A percentile compares a stretch with the other conserved stretches of the same genome.
Conservation (phyloP, 495 filamentous ascomycete species). For the Neohortaea acidophila region DNA sequence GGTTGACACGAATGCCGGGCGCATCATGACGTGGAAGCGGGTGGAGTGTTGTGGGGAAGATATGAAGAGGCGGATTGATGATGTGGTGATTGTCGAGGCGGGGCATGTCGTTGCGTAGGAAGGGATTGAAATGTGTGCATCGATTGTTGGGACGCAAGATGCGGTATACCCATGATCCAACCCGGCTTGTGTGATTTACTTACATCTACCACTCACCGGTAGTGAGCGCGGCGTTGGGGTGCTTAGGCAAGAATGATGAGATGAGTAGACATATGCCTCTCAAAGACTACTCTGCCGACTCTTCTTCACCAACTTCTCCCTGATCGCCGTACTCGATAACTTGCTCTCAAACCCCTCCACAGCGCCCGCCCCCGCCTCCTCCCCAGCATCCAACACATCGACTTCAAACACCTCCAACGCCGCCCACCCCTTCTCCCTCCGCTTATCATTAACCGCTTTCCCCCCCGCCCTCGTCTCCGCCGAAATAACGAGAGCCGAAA, state of each 20-base stretch:
- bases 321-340: slow-evolving; percentile 53
- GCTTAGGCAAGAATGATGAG: too few relatives aligned
- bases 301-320: slow-evolving; percentile 16
- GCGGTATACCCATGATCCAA: too few relatives aligned
- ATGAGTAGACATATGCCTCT: too few relatives aligned
- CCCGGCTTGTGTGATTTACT: too few relatives aligned
- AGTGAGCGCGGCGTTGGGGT: too few relatives aligned
- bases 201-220: too few relatives aligned
- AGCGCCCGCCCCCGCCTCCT: slow-evolving; percentile 24
- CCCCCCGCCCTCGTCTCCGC: slow-evolving; percentile 76
- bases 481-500: slow-evolving; percentile 77
- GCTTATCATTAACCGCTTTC: slow-evolving; percentile 63
- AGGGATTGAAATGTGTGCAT: too few relatives aligned
- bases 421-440: slow-evolving; percentile 63
- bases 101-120: slow-evolving; percentile 39
- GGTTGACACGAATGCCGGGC: slow-evolving; percentile 74
- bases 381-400: slow-evolving; percentile 69
- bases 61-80: slow-evolving; percentile 54
- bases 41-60: slow-evolving; percentile 55
- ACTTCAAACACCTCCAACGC: slow-evolving; percentile 71
- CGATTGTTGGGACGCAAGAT: too few relatives aligned
- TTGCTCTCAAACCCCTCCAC: slow-evolving; percentile 54
- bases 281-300: slow-evolving; percentile 3
- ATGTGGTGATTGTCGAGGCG: slow-evolving; percentile 75
- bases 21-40: slow-evolving; percentile 82